Conservation (phyloP, 75 land plant species). For the Cryptomeria japonica region DNA sequence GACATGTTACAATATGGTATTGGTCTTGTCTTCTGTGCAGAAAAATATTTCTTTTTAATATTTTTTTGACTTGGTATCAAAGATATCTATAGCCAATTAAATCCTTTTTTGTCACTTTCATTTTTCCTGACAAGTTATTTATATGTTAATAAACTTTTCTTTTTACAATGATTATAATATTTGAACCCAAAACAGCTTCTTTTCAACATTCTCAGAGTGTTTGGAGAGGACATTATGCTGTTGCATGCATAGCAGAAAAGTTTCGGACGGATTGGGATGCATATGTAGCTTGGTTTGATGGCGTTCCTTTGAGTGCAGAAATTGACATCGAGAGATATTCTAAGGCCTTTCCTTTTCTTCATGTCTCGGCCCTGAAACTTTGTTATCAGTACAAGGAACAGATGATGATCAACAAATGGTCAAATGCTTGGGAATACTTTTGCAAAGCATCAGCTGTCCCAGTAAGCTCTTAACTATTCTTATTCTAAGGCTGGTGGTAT, state of each 20-base stretch:
- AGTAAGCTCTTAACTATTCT: constrained; percentile 34
- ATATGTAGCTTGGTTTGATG: constrained; percentile 10
- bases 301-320: constrained; percentile 18
- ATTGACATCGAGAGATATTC: constrained; percentile 38
- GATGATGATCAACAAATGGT: constrained; percentile 37
- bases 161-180: not conserved
- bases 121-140: constrained; percentile 13
- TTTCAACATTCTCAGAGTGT: constrained; percentile 46
- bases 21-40: not conserved
- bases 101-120: not conserved
- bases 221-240: constrained; percentile 67
- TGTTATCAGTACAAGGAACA: constrained; percentile 15
- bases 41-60: not conserved
- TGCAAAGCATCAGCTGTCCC: constrained; percentile 58
- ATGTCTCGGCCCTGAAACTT: constrained; percentile 17
- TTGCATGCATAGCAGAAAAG: constrained; percentile 34
- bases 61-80: not conserved
- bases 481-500: not conserved
- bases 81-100: not conserved
- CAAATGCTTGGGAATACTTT: constrained; percentile 54
- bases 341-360: constrained; percentile 84
- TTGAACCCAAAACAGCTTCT: not conserved
- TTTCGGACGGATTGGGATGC: constrained; percentile 57
- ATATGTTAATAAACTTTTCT: constrained; percentile 2
- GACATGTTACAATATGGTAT: not conserved